Evolutionary conservation across 495 filamentous ascomycete species (phyloP), one percentile per base, ranked within the genome.

Genomic region (Neurospora africana): DNA sequence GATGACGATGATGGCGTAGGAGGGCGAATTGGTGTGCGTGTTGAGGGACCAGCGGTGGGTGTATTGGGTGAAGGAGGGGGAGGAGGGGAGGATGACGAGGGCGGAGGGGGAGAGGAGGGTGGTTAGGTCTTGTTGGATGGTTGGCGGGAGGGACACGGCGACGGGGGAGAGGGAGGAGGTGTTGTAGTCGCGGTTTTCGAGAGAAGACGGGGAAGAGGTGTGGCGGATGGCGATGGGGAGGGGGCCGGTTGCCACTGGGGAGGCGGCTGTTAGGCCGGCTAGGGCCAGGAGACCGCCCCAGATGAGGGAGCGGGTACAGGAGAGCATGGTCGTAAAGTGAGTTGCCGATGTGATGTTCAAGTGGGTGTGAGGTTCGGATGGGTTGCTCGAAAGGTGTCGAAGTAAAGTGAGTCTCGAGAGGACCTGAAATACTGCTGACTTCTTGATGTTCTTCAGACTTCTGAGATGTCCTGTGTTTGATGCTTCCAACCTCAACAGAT

Each of bases 1-100:
- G 17, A 84, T 79, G 6, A 89, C 81, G 21, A 88, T 81, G 23
- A 84, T 69, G 30, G 79, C 81, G 13, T 83, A 76, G 10, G 71
- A 78, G 6, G 86, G 84, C 15, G 75, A 72, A 8, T 77, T 78
- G 53, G 53, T 61, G 11, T 79, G 61, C 11, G 76, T 72, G 35
- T 35, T 41, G 23, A 30, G 17, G 40, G 71, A 72, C 71, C 71
- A 72, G 65, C 71, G 72, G 33, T 73, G 13, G 71, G 15, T 27
- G 71, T 15, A 33, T 7, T 33, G 15, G 2, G 33, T 9, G 68
- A 73, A 73, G 21, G 23, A 17, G 0, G 71, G 71, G 40, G n/a
- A n/a, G 71, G n/a, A 17, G 33, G 58, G 61, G 71, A 68, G 71
- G 61, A 72, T 19, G 65, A 68, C 15, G 19, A 30, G 37, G 65